A percentile compares a stretch with the other conserved stretches of the same genome.
These are phyloP conservation scores for Schrenkiella parvula DNA, from an alignment of 345 rosid species.

Conservation along the genomic window DNA sequence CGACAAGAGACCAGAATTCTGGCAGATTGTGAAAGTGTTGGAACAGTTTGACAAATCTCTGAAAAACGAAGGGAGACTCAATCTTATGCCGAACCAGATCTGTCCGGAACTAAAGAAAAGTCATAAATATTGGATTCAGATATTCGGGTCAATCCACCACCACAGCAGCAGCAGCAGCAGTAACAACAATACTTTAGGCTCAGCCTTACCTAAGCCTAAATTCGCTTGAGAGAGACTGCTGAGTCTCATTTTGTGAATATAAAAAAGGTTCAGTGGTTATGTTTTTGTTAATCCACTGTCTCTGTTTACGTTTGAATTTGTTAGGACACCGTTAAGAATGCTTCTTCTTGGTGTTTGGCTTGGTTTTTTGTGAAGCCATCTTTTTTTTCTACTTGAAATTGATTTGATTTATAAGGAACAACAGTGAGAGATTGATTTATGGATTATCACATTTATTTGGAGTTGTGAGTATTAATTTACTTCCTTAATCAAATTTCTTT, in stretches of 20 bases:
- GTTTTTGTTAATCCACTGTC: constrained; percentile 20
- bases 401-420: background rate
- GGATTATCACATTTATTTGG: background rate
- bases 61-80: constrained; percentile 47
- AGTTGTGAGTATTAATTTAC: background rate
- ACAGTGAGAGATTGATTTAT: background rate
- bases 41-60: constrained; percentile 62
- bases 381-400: background rate
- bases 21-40: constrained; percentile 69
- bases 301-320: constrained; percentile 3
- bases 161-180: background rate
- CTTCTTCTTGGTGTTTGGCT: background rate
- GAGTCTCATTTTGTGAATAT: constrained; percentile 6
- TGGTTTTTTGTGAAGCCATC: background rate
- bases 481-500: background rate
- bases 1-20: constrained; percentile 79
- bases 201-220: constrained; percentile 53
- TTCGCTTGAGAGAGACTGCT: background rate
- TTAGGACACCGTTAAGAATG: background rate
- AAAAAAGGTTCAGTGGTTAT: constrained; percentile 3
- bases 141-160: constrained; percentile 31
- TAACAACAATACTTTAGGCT: constrained; percentile 27
- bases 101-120: constrained; percentile 66
- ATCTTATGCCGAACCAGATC: constrained; percentile 37
- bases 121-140: constrained; percentile 57